Conservation (phyloP, 2,329 filamentous ascomycete genomes). For the Pseudogymnoascus sp. region DNA sequence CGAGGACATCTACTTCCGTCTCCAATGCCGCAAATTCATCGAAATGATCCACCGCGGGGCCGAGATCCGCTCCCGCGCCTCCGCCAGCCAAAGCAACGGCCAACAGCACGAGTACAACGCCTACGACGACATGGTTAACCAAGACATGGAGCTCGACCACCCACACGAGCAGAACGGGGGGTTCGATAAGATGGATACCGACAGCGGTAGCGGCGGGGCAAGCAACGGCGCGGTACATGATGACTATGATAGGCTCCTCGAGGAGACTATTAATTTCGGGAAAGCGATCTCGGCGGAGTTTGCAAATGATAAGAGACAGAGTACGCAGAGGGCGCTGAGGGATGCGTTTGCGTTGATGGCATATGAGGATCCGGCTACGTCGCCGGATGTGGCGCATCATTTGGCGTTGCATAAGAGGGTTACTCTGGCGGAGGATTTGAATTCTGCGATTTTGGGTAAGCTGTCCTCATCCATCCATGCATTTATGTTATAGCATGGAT, state of each 20-base stretch:
- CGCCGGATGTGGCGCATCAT: constrained; percentile 64
- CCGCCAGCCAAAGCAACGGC: constrained; percentile 28
- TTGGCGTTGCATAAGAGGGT: constrained; percentile 67
- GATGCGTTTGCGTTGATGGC: constrained; percentile 86
- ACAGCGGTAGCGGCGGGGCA: constrained; percentile 29
- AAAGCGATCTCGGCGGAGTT: constrained; percentile 72
- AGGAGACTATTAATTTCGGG: constrained; percentile 69
- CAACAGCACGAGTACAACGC: constrained; percentile 26
- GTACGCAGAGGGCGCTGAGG: constrained; percentile 63
- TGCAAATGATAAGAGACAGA: constrained; percentile 56
- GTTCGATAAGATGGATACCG: constrained; percentile 46
- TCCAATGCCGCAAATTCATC: constrained; percentile 86
- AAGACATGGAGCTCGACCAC: constrained; percentile 46
- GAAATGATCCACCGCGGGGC: constrained; percentile 80
- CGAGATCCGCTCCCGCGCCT: constrained; percentile 42
- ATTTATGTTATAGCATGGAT: background rate
- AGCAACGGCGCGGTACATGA: constrained; percentile 12
- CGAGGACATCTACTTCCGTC: constrained; percentile 75
- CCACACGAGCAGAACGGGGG: constrained; percentile 35
- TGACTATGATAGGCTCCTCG: constrained; percentile 41
- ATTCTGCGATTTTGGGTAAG: constrained; percentile 83
- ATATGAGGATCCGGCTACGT: constrained; percentile 71
- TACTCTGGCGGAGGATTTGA: constrained; percentile 83
- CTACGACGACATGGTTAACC: constrained; percentile 30
- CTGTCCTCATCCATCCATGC: constrained; percentile 20